Base-by-base conservation (phyloP, 2,329 filamentous ascomycete species). In the Penicillium fuscoglaucum region DNA sequence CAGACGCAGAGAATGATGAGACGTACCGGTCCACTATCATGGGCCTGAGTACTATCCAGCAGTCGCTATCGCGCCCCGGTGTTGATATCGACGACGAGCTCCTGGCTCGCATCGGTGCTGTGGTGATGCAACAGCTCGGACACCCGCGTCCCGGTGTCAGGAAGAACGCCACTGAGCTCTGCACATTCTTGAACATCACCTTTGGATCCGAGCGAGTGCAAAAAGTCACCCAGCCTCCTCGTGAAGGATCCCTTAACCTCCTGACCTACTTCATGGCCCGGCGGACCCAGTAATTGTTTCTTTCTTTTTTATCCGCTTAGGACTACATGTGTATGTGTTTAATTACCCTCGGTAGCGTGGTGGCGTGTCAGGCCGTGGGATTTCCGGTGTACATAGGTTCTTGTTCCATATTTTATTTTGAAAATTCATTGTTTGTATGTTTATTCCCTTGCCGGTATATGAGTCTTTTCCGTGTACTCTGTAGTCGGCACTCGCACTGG, bases 71-170 rank as follows among this genome's bases (percentile, higher is more conserved):
- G 1, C 63, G 62, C 37, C 60, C 57, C 19, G 47, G 57, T 3
- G 26, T 52, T 13, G 66, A 68, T 12, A 64, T 68, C 17, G 62
- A 64, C 6, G 66, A 68, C 10, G 66, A 66, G 3, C 57, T 59
- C 4, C 56, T 68, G 12, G 63, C 63, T 26, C 58, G 51, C 15
- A 55, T 78, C 12, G 75, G 75, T 12, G 63, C 64, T 6, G 70
- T 77, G 29, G 71, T 71, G 6, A 68, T 68, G 53, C 62, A 65
- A 39, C 69, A 69, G 44, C 63, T 78, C 3, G 62, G 64, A 3
- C 71, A 73, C 56, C 63, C 66, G 1, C 70, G 75, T 37, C 70
- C 74, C 1, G 74, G 77, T 55, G 67, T 78, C 41, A 68, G 76
- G 19, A 72, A 75, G 43, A 70, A 73, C 35, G 72, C 72, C 7